phyloP scores from a whole-genome alignment of 768 basidiomycete genomes.

The Boletus coccyginus region DNA sequence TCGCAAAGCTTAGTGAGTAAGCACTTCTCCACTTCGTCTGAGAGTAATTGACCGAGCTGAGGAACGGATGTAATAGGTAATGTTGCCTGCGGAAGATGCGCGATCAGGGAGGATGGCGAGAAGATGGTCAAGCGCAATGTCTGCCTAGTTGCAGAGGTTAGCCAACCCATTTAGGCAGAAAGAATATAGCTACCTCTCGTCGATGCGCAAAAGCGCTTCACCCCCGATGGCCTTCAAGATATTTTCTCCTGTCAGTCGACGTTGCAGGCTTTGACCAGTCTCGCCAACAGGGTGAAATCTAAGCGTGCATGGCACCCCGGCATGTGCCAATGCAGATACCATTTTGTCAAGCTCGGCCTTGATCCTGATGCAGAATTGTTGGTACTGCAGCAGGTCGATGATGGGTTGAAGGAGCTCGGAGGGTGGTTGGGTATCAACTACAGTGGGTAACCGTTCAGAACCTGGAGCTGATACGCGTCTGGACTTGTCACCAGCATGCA shows the following conservation, averaged over 20 bases:
- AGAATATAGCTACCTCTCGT: slow-evolving; percentile 48
- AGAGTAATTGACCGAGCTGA: slow-evolving; percentile 70
- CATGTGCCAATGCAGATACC: slow-evolving; percentile 44
- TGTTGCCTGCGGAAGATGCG: slow-evolving; percentile 78
- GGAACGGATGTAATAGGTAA: slow-evolving; percentile 70
- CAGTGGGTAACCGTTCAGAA: slow-evolving; percentile 24
- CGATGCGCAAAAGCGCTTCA: slow-evolving; percentile 70
- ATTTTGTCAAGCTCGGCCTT: slow-evolving; percentile 55
- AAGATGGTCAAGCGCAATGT: slow-evolving; percentile 72
- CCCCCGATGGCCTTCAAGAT: slow-evolving; percentile 53
- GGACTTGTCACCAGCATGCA: slow-evolving; percentile 50
- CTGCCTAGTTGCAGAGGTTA: slow-evolving; percentile 43
- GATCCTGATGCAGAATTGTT: slow-evolving; percentile 66
- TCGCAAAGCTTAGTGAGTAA: slow-evolving; percentile 68
- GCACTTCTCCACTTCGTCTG: slow-evolving; percentile 74
- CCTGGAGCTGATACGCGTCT: slow-evolving; percentile 35
- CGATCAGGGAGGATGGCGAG: slow-evolving; percentile 74
- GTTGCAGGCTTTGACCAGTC: slow-evolving; percentile 55
- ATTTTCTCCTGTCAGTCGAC: slow-evolving; percentile 41
- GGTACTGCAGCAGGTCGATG: slow-evolving; percentile 78
- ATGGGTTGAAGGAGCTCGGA: slow-evolving; percentile 67
- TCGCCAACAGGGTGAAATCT: slow-evolving; percentile 67
- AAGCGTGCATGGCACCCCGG: slow-evolving; percentile 55
- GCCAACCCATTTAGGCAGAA: background rate
- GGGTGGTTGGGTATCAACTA: slow-evolving; percentile 15